phyloP scores from a whole-genome alignment of 371 early-diverging fungal species.

The Actinomortierella wolfii region DNA sequence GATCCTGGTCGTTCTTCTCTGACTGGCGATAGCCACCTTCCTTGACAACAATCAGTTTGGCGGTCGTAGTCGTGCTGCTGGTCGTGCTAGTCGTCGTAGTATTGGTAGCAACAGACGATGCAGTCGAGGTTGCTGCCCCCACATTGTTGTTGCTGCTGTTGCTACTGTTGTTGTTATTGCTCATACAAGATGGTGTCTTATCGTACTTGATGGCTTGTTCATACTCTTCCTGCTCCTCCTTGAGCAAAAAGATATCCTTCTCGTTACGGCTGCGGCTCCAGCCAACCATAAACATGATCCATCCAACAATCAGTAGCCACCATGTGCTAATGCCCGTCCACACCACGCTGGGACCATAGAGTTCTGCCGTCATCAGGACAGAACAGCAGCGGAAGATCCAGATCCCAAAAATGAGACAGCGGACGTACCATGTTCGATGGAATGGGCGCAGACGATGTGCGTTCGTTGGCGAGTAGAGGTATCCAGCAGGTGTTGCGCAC shows the following conservation, averaged over 20 bases:
- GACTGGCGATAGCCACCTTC: too few relatives aligned
- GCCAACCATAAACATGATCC: slow-evolving; percentile 45
- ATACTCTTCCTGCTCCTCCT: slow-evolving; percentile 16
- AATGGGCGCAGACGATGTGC: slow-evolving; percentile 36
- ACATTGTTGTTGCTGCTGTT: too few relatives aligned
- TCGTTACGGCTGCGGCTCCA: slow-evolving; percentile 39
- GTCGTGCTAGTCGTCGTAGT: too few relatives aligned
- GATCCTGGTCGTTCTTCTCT: too few relatives aligned
- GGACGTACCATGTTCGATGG: slow-evolving; percentile 44
- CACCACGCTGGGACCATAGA: slow-evolving; percentile 37
- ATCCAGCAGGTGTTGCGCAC: slow-evolving; percentile 40
- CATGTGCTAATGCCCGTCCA: slow-evolving; percentile 30
- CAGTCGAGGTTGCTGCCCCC: too few relatives aligned
- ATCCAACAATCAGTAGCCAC: slow-evolving; percentile 36
- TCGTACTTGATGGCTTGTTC: too few relatives aligned
- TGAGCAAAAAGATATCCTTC: slow-evolving; percentile 23
- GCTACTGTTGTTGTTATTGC: too few relatives aligned
- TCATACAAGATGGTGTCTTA: too few relatives aligned
- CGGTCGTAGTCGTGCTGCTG: too few relatives aligned
- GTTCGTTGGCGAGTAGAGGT: slow-evolving; percentile 39
- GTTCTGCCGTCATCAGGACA: slow-evolving; percentile 38
- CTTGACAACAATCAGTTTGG: too few relatives aligned
- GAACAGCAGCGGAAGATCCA: slow-evolving; percentile 42
- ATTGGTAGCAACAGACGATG: too few relatives aligned
- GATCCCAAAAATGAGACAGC: slow-evolving; percentile 39